Evolutionary conservation across 1,284 basidiomycete species (phyloP), one percentile per base, ranked within the genome.

Genomic region (Cryptococcus maquisensis): DNA sequence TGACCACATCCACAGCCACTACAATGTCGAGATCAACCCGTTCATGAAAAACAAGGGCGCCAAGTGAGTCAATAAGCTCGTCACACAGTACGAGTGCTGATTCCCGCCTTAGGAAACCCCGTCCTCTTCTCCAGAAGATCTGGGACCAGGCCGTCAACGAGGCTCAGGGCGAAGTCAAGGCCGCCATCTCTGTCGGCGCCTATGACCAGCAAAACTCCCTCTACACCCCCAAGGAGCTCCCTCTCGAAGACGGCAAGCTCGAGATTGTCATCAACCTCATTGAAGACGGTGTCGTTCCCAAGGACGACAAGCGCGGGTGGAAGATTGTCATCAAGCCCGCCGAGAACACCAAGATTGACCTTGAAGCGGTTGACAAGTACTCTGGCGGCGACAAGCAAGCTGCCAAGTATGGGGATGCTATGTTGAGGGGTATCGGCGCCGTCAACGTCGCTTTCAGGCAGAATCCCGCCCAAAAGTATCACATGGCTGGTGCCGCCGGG

Each of bases 1-100:
- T 36, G 46, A 32, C 46, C 28, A 21, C 35, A 63, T 52, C 9
- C 9, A 1, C 48, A 72, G 68, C 61, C 73, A 75, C 55, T 75
- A 74, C 51, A 71, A 75, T 49, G 65, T 75, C 8, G 67, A 69
- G 42, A 73, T 75, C 51, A 59, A 71, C 42, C 73, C 73, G 6
- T 10, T 32, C 28, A 10, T 32, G 7, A 32, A 32, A 10, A 10
- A 10, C 28, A 55, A 65, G 40, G 66, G 61, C 52, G 63, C 66
- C 47, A 72, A 70, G 68, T 68, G 45, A 57, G 61, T 59, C 7
- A 2, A 16, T 54, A 21, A 24, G 42, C 23, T 28, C 20, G 37
- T 18, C 21, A 12, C 12, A 37, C 35, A 18, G 2, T 64, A 72
- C 42, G 65, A 67, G 35, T 63, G 63, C 48, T 32, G 60, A 60